Conservation (phyloP, 2,329 filamentous ascomycete genomes). For the Fusarium ramigenum region DNA sequence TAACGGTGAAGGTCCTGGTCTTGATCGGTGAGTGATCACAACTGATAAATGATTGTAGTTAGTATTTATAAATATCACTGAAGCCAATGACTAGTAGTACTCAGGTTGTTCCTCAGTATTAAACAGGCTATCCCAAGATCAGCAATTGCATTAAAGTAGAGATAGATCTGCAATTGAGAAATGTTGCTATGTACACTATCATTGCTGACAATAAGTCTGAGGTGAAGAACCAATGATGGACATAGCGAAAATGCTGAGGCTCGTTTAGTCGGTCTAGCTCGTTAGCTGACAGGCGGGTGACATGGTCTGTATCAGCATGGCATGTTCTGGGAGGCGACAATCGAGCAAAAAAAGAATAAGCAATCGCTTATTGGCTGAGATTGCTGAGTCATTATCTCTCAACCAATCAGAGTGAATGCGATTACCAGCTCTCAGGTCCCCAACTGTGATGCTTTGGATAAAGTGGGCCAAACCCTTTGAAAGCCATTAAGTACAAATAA, state of each 20-base stretch:
- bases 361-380: conserved; percentile 26
- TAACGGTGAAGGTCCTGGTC: neutral
- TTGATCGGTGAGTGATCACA: neutral
- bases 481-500: conserved; percentile 40
- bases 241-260: neutral
- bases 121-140: neutral
- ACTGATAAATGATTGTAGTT: neutral
- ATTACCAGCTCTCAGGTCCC: conserved; percentile 29
- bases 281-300: conserved; percentile 14
- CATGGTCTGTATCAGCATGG: conserved; percentile 14
- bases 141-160: neutral
- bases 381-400: fast-evolving
- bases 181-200: fast-evolving
- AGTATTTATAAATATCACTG: neutral
- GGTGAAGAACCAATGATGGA: neutral
- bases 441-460: conserved; percentile 1
- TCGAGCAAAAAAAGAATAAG: conserved; percentile 37
- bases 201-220: neutral
- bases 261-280: conserved; percentile 1
- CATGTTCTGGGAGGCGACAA: conserved; percentile 32
- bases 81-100: too few relatives aligned
- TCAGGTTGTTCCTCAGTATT: fast-evolving
- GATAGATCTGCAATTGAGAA: fast-evolving
- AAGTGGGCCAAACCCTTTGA: conserved; percentile 22
- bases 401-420: conserved; percentile 18